Percentiles rank a stretch among this genome's conserved stretches.
Conservation (phyloP, 2,329 filamentous ascomycete genomes). For the Aspergillus sergii region DNA sequence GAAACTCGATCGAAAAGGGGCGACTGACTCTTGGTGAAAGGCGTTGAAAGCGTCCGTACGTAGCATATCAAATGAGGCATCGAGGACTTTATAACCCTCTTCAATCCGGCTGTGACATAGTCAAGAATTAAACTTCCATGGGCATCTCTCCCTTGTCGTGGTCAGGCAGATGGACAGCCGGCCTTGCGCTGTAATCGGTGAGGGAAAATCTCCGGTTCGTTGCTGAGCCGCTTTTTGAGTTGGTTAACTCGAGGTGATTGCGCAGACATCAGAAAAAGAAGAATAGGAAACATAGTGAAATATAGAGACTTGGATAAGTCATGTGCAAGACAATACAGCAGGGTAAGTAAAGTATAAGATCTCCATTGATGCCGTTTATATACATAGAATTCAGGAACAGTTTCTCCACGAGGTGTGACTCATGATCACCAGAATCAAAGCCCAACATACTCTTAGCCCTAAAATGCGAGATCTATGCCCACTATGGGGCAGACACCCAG, state of each 20-base stretch:
- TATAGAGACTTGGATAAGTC: neutral
- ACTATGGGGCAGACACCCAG: slow-evolving; percentile 5
- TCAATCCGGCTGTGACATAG: neutral
- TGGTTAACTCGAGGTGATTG: neutral
- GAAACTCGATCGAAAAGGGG: neutral
- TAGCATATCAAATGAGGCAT: neutral
- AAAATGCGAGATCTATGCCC: slow-evolving; percentile 6
- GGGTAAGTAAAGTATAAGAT: neutral
- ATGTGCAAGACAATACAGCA: neutral
- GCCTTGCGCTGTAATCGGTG: neutral
- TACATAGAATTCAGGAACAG: slow-evolving; percentile 6
- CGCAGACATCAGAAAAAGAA: neutral
- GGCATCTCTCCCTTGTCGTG: neutral
- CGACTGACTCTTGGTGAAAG: neutral
- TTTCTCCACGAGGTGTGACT: slow-evolving; percentile 4
- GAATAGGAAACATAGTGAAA: neutral
- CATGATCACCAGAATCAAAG: slow-evolving; percentile 11
- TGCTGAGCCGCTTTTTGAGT: neutral
- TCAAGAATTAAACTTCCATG: neutral
- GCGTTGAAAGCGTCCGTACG: neutral
- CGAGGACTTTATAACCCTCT: neutral
- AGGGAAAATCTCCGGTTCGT: slow-evolving; percentile 8
- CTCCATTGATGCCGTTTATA: slow-evolving; percentile 9
- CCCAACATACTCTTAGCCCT: slow-evolving; percentile 6
- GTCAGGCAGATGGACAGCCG: slow-evolving; percentile 3